Conservation (phyloP, 257 asterid genomes). For the Cruciata laevipes region DNA sequence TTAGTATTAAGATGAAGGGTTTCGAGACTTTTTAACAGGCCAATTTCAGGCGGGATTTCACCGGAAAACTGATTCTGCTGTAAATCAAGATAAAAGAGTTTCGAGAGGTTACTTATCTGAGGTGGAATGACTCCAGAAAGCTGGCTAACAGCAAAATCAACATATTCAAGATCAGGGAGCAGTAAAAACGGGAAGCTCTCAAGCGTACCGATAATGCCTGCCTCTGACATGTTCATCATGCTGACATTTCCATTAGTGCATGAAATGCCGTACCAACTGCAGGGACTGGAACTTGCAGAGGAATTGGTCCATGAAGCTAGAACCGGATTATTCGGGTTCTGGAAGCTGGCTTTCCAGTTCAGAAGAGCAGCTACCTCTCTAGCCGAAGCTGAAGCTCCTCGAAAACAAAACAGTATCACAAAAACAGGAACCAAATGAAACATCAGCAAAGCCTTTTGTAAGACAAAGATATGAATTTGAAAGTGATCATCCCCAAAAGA, state of each 20-base stretch:
- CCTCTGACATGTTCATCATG: too few species aligned
- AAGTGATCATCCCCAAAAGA: too few species aligned
- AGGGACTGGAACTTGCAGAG: conserved; percentile 1
- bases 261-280: conserved; percentile 12
- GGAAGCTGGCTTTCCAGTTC: background rate
- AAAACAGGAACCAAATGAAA: background rate
- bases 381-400: background rate
- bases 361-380: background rate
- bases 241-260: conserved; percentile 3
- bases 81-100: conserved; percentile 15
- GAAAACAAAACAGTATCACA: background rate
- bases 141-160: conserved; percentile 6
- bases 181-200: conserved; percentile 15
- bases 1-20: background rate
- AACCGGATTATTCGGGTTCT: background rate
- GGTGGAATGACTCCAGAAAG: conserved; percentile 16
- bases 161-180: conserved; percentile 9
- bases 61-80: background rate
- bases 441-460: conserved; percentile 19
- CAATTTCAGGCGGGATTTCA: conserved; percentile 11
- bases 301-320: conserved; percentile 9
- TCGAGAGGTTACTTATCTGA: conserved; percentile 20
- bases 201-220: conserved; percentile 4
- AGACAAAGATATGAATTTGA: too few species aligned
- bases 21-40: background rate